Base-by-base conservation (phyloP, 2,329 filamentous ascomycete species). In the Arthroderma uncinatum region DNA sequence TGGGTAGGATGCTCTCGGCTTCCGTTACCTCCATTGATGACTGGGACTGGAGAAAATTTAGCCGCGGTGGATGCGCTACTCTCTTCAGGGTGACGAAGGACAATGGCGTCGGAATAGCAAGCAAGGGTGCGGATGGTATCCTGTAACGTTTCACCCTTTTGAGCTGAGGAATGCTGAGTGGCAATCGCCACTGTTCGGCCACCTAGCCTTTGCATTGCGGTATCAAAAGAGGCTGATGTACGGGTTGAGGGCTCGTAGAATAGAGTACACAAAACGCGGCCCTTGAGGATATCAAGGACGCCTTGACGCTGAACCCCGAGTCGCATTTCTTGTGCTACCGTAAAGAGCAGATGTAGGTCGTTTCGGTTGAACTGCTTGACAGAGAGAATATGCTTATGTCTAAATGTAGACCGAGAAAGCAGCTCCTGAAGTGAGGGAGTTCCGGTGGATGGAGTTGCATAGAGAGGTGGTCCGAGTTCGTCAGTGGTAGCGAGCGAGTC, bases 201-300 rank as follows among this genome's bases (percentile, higher is more conserved):
- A 64, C 93, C 93, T 4, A 98, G 85, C 55, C 94, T 87, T 78
- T 98, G 94, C 93, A 98, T 98, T 42, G 93, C 93, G 57, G 92
- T 88, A 69, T 98, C 93, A 66, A 98, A 98, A 2, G 93, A 98
- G 37, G 88, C 84, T 10, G 92, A 96, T 4, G 93, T 98, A 56
- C 93, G 83, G 2, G 93, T 98, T 0, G 92, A 97, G 1, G 93
- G 93, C 78, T 98, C 93, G 73, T 91, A 98, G 81, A 98, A 98
- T 76, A 98, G 83, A 1, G 89, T 93, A 74, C 86, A 89, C 37
- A 98, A 80, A 10, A 98, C 82, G 48, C 87, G 84, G 28, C 91
- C 90, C 66, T 87, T 88, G 60, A 98, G 82, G 57, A 95, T 80
- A 67, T 93, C 86, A 54, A 98, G 79, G 30, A 93, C 87, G 59